Evolutionary conservation across 495 filamentous ascomycete genomes (phyloP), one percentile per base, ranked within the genome.

Genomic region (Daldinia caldariorum): DNA sequence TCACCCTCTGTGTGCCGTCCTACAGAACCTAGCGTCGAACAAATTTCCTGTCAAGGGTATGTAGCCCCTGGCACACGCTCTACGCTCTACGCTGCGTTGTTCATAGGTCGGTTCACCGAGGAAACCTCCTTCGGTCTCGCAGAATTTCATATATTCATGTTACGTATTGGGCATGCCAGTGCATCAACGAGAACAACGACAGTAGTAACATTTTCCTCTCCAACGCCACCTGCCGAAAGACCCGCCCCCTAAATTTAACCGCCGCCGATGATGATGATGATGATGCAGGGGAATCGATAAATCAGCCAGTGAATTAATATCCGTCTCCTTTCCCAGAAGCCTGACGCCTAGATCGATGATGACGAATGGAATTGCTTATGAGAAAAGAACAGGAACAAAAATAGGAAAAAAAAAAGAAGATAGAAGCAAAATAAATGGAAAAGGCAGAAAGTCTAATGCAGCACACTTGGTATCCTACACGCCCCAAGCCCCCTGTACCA

Each of bases 91-190:
- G 26, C 26, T 26, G 26, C 26, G 26, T 26, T 26, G 26, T 26
- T 1, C 26, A 26, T 26, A 26, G 26, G 3, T 26, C 34, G 1
- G 34, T 35, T 35, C 6, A 35, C 9, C 9, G 1, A 10, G 34
- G 34, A 35, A 35, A 26, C 26, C 34, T 10, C 9, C 6, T 26
- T 26, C 16, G 18, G 47, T 2, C 22, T 16, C 22, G 16, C 16
- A 18, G 12, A 56, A 35, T 56, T 56, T 56, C 53, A 37, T 56
- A n/a, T 56, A 56, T 56, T 56, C 53, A 37, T 32, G 53, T 38
- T 37, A 56, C 32, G 53, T 32, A 47, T 26, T 1, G 34, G 34
- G 47, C 20, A 50, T 8, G 53, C 53, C 53, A 32, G 18, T 37
- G 34, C 34, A 35, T 0, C 34, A 35, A 35, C 26, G 34, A 10